These are phyloP conservation scores for Aspergillus mulundensis DNA, from an alignment of 495 filamentous ascomycete genomes.

Conservation along the genomic window DNA sequence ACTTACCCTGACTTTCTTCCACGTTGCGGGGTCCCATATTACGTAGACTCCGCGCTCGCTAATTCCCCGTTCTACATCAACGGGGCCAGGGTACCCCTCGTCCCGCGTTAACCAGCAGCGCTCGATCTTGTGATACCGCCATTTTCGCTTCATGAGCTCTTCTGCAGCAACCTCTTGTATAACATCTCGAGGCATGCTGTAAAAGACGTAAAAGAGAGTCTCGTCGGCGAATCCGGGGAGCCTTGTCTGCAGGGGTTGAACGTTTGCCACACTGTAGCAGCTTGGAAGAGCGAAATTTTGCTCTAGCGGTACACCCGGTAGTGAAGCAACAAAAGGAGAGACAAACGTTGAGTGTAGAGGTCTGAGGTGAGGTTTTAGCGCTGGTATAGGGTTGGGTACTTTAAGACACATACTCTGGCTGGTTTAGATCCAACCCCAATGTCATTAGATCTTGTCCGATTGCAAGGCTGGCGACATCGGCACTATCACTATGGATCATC, in stretches of 20 bases:
- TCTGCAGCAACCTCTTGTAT: slow-evolving; percentile 80
- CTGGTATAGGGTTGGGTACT: not conserved
- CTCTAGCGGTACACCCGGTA: slow-evolving; percentile 63
- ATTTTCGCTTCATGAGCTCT: slow-evolving; percentile 80
- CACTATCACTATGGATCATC: slow-evolving; percentile 73
- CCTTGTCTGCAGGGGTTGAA: slow-evolving; percentile 72
- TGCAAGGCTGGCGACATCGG: slow-evolving; percentile 70
- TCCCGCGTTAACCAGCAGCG: slow-evolving; percentile 91
- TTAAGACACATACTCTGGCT: slow-evolving; percentile 60
- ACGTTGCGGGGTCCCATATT: slow-evolving; percentile 78
- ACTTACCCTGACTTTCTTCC: slow-evolving; percentile 79
- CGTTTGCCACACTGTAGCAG: slow-evolving; percentile 84
- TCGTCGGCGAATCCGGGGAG: slow-evolving; percentile 84
- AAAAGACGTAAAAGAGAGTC: slow-evolving; percentile 92
- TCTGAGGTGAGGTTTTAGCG: slow-evolving; percentile 31
- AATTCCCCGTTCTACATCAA: slow-evolving; percentile 54
- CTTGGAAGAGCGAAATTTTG: slow-evolving; percentile 75
- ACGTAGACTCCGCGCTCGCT: slow-evolving; percentile 85
- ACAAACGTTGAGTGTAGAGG: slow-evolving; percentile 62
- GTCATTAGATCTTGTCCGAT: slow-evolving; percentile 73
- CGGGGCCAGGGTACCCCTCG: slow-evolving; percentile 63
- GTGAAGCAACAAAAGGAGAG: slow-evolving; percentile 66
- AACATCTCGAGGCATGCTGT: slow-evolving; percentile 77
- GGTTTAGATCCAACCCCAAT: slow-evolving; percentile 75
- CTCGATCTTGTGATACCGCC: slow-evolving; percentile 88